A percentile compares a stretch with the other conserved stretches of the same genome.
phyloP scores from a whole-genome alignment of 257 asterid genomes.

The Solanum dulcamara region DNA sequence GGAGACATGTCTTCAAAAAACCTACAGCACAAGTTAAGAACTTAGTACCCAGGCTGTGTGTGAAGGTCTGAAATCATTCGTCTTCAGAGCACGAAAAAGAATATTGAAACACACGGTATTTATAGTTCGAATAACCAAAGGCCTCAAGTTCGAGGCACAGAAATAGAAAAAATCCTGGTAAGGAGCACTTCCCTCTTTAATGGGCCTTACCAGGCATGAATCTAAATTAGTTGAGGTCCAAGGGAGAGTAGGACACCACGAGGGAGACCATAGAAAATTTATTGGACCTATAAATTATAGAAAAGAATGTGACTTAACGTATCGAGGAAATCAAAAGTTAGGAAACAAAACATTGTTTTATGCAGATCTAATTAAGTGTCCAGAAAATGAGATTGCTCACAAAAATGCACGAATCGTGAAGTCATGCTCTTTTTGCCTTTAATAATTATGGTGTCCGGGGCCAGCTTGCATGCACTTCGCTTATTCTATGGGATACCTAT shows the following conservation, averaged over 20 bases:
- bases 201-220: neutral
- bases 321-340: neutral
- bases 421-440: neutral
- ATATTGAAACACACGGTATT: neutral
- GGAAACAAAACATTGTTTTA: neutral
- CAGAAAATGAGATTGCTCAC: neutral
- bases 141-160: neutral
- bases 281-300: neutral
- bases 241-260: neutral
- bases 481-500: neutral
- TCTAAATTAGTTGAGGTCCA: neutral
- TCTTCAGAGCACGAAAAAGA: neutral
- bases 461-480: neutral
- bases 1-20: conserved; percentile 24
- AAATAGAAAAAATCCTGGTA: neutral
- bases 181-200: neutral
- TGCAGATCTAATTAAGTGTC: neutral
- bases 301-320: neutral
- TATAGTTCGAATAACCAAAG: neutral
- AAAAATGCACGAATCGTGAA: neutral
- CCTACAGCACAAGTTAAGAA: conserved; percentile 14
- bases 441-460: neutral
- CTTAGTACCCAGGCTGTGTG: neutral
- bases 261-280: neutral
- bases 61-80: neutral